phyloP scores from a whole-genome alignment of 2,329 filamentous ascomycete species.

The Mycocentrospora acerina region DNA sequence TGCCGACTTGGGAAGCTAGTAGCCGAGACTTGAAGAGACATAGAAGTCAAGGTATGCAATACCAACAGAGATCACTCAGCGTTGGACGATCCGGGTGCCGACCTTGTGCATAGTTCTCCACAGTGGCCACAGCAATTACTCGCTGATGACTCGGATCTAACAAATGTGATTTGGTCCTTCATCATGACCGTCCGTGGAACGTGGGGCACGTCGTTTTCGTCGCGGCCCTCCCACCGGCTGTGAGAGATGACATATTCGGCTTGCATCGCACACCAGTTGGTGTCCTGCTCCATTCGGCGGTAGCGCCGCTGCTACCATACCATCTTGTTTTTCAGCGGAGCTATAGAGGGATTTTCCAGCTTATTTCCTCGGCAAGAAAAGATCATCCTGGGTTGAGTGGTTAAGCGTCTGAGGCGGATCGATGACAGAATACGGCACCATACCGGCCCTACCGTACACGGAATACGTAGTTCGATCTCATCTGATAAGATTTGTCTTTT shows the following conservation, averaged over 20 bases:
- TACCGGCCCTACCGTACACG: slow-evolving; percentile 5
- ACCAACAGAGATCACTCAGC: slow-evolving; percentile 17
- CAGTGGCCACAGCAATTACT: slow-evolving; percentile 10
- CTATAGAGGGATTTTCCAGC: slow-evolving; percentile 14
- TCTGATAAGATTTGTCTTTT: slow-evolving; percentile 28
- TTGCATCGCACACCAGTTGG: slow-evolving; percentile 6
- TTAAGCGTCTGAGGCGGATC: slow-evolving; percentile 3
- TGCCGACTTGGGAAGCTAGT: slow-evolving; percentile 15
- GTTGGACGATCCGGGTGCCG: slow-evolving; percentile 7
- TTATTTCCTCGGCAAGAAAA: slow-evolving; percentile 7
- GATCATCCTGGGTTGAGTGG: slow-evolving; percentile 17
- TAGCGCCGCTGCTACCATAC: slow-evolving; percentile 16
- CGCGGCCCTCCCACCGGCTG: slow-evolving; percentile 3
- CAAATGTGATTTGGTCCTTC: slow-evolving; percentile 5
- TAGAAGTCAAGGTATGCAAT: slow-evolving; percentile 21
- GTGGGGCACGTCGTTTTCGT: slow-evolving; percentile 10
- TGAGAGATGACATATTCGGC: slow-evolving; percentile 10
- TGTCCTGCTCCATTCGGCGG: slow-evolving; percentile 16
- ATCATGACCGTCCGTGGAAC: slow-evolving; percentile 6
- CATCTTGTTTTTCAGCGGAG: slow-evolving; percentile 3
- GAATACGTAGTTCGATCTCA: slow-evolving; percentile 17
- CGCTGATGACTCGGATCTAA: slow-evolving; percentile 43
- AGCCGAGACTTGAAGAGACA: slow-evolving; percentile 11
- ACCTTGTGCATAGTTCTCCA: slow-evolving; percentile 12
- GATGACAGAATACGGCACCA: slow-evolving; percentile 16